These are phyloP conservation scores for Mycena galericulata DNA, from an alignment of 768 basidiomycete species.

Conservation along the genomic window DNA sequence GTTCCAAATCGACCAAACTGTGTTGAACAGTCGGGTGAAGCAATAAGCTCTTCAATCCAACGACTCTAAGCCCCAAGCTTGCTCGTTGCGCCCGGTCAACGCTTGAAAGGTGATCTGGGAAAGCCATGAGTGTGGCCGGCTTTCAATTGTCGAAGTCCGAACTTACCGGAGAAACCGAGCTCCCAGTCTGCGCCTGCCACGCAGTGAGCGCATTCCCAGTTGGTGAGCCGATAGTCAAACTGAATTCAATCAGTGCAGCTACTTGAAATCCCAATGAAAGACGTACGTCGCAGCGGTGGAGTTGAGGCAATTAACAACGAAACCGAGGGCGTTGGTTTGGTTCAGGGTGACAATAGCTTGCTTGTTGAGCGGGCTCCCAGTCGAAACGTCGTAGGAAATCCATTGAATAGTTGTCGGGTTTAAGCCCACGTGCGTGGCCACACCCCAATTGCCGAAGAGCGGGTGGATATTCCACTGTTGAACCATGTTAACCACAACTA, in stretches of 20 bases:
- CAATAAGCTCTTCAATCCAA: constrained; percentile 16
- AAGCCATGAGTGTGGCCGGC: background rate
- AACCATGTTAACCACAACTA: too few relatives aligned
- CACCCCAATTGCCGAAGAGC: too few relatives aligned
- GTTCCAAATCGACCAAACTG: too few relatives aligned
- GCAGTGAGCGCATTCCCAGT: constrained; percentile 7
- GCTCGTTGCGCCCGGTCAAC: background rate
- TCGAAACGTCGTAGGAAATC: constrained; percentile 7
- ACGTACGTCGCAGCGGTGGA: background rate
- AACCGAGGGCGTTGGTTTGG: background rate
- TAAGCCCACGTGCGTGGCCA: too few relatives aligned
- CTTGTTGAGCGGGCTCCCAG: background rate
- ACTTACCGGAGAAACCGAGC: background rate
- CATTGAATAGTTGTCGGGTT: too few relatives aligned
- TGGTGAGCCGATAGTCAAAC: constrained; percentile 1
- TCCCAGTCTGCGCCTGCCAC: background rate
- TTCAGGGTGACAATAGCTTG: background rate
- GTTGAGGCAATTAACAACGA: background rate
- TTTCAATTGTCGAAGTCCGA: background rate
- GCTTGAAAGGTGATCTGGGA: constrained; percentile 2
- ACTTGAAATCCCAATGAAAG: background rate
- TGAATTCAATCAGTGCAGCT: background rate
- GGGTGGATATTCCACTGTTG: too few relatives aligned
- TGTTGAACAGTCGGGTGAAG: too few relatives aligned
- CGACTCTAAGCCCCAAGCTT: background rate